Percentiles rank a stretch among this genome's conserved stretches.
These are phyloP conservation scores for Arachnomyces sp. DNA, from an alignment of 2,329 filamentous ascomycete species.

Conservation along the genomic window DNA sequence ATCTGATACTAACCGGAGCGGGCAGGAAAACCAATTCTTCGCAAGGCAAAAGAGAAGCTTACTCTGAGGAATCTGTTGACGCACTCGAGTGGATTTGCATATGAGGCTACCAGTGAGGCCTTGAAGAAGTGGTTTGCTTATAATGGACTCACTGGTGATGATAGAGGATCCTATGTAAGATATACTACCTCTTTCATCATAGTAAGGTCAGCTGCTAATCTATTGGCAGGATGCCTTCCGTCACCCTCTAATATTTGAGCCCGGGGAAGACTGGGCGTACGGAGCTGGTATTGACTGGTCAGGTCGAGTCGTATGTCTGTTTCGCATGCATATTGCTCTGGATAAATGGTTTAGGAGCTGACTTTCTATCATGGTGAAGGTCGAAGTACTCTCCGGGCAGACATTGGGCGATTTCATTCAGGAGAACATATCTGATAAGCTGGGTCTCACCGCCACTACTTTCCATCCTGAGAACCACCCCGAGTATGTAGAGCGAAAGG, in stretches of 20 bases:
- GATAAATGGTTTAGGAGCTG: too few species aligned
- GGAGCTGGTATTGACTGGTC: slow-evolving; percentile 45
- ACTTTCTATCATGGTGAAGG: not conserved
- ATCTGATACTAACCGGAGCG: not conserved
- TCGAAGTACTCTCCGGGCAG: slow-evolving; percentile 39
- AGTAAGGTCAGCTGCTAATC: not conserved
- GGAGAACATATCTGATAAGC: slow-evolving; percentile 36
- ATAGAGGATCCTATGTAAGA: not conserved
- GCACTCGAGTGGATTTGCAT: slow-evolving; percentile 8
- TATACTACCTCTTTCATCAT: not conserved
- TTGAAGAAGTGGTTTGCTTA: slow-evolving; percentile 1
- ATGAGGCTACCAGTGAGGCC: not conserved
- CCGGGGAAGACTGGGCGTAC: slow-evolving; percentile 45
- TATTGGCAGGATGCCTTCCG: slow-evolving; percentile 6
- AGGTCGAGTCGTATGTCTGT: slow-evolving; percentile 32
- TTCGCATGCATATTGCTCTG: not conserved
- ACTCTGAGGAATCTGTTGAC: slow-evolving; percentile 6
- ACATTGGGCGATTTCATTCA: slow-evolving; percentile 40
- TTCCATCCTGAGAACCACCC: slow-evolving; percentile 9
- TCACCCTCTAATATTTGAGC: slow-evolving; percentile 42
- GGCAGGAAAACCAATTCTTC: slow-evolving; percentile 1
- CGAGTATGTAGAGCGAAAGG: not conserved
- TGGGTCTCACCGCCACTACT: slow-evolving; percentile 30
- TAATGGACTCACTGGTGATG: not conserved
- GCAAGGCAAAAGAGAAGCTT: slow-evolving; percentile 6